Conservation (phyloP, 257 asterid species). For the Verbena officinalis region DNA sequence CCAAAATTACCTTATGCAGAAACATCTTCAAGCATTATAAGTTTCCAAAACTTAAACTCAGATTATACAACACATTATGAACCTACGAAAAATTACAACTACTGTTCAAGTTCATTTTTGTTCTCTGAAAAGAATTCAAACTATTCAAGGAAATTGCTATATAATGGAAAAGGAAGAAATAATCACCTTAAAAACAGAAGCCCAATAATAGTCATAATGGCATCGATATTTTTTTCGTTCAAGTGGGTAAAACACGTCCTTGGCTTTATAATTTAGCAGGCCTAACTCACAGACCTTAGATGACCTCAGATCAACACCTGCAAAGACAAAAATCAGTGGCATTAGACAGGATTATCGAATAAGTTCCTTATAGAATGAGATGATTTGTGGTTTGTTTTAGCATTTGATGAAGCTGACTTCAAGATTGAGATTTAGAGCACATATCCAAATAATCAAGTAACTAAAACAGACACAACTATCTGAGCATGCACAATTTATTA, state of each 20-base stretch:
- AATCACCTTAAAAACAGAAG: conserved; percentile 90
- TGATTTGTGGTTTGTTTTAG: background rate
- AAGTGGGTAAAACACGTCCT: conserved; percentile 75
- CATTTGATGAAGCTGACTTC: conserved; percentile 4
- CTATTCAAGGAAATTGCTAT: background rate
- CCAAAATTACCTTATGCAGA: conserved; percentile 7
- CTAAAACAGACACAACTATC: background rate
- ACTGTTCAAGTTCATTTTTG: background rate
- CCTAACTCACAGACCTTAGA: conserved; percentile 98
- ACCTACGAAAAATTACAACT: conserved; percentile 11
- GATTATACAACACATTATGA: background rate
- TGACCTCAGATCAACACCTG: conserved; percentile 96
- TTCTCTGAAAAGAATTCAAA: conserved; percentile 7
- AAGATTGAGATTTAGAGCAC: conserved; percentile 15
- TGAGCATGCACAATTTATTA: background rate
- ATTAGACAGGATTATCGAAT: background rate
- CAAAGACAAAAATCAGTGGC: conserved; percentile 27
- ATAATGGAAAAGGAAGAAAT: conserved; percentile 20
- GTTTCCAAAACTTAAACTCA: background rate
- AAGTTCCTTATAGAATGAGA: background rate
- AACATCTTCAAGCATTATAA: conserved; percentile 1
- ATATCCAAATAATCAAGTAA: conserved; percentile 2
- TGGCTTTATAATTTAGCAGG: conserved; percentile 81
- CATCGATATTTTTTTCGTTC: conserved; percentile 84
- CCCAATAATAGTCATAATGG: conserved; percentile 96